Conservation (phyloP, 306 rosid genomes). For the Boehmeria nivea region DNA sequence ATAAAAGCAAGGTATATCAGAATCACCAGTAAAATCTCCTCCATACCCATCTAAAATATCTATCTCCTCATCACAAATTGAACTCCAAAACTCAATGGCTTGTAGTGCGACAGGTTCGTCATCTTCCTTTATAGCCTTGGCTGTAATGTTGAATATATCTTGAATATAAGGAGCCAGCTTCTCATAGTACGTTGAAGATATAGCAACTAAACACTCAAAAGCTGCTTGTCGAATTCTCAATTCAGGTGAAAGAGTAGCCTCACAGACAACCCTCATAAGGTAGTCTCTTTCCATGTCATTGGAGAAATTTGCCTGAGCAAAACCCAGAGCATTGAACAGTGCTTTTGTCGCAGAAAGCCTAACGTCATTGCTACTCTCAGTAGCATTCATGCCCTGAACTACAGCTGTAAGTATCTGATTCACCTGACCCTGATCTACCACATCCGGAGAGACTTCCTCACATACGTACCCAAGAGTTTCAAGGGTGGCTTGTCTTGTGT, state of each 20-base stretch:
- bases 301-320: conserved; percentile 89
- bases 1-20: conserved; percentile 76
- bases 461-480: conserved; percentile 94
- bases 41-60: conserved; percentile 88
- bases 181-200: conserved; percentile 83
- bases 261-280: conserved; percentile 88
- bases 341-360: conserved; percentile 73
- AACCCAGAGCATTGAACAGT: conserved; percentile 75
- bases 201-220: conserved; percentile 84
- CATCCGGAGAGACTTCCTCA: conserved; percentile 80
- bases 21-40: conserved; percentile 72
- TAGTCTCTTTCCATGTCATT: conserved; percentile 88
- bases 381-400: conserved; percentile 78
- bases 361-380: conserved; percentile 64
- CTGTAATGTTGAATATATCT: conserved; percentile 73
- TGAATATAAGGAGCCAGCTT: conserved; percentile 75
- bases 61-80: conserved; percentile 91
- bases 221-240: conserved; percentile 72
- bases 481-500: conserved; percentile 79
- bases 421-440: conserved; percentile 68
- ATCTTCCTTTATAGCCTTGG: conserved; percentile 88
- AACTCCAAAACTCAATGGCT: conserved; percentile 94
- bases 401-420: conserved; percentile 83
- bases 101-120: conserved; percentile 93
- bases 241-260: conserved; percentile 80